Evolutionary conservation across 2,329 filamentous ascomycete genomes (phyloP).

Genomic region (Botryotinia calthae): DNA sequence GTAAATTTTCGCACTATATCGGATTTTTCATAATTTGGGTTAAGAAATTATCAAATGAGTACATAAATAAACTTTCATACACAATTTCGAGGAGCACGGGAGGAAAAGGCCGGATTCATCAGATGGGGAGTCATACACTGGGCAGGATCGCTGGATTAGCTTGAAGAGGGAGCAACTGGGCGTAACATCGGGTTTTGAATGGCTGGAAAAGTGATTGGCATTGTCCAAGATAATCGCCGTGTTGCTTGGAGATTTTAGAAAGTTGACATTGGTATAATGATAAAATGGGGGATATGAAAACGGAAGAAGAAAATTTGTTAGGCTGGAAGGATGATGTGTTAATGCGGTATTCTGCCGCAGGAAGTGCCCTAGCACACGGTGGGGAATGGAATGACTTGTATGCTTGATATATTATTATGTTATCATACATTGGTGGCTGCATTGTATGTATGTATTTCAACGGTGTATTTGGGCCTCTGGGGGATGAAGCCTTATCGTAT

Average conservation of each 20-base stretch:
- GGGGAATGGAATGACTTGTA: background rate
- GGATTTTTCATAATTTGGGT: background rate
- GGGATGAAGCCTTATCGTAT: too few species aligned
- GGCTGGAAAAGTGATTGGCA: background rate
- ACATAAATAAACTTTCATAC: background rate
- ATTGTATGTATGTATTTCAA: background rate
- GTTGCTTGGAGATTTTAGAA: background rate
- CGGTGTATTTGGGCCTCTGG: background rate
- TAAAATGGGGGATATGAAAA: background rate
- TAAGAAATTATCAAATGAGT: background rate
- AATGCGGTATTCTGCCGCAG: background rate
- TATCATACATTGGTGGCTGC: background rate
- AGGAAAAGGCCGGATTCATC: background rate
- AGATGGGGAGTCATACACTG: background rate
- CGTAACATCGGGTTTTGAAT: background rate
- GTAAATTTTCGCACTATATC: background rate
- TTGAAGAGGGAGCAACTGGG: background rate
- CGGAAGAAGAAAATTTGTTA: background rate
- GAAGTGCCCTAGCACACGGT: background rate
- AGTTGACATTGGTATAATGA: background rate
- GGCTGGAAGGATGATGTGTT: background rate
- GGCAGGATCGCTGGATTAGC: background rate
- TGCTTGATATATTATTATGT: background rate
- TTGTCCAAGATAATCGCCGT: background rate
- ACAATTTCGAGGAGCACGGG: background rate